Evolutionary conservation across 2,329 filamentous ascomycete species (phyloP), one percentile per base, ranked within the genome.

Genomic region (Orbilia oligospora): DNA sequence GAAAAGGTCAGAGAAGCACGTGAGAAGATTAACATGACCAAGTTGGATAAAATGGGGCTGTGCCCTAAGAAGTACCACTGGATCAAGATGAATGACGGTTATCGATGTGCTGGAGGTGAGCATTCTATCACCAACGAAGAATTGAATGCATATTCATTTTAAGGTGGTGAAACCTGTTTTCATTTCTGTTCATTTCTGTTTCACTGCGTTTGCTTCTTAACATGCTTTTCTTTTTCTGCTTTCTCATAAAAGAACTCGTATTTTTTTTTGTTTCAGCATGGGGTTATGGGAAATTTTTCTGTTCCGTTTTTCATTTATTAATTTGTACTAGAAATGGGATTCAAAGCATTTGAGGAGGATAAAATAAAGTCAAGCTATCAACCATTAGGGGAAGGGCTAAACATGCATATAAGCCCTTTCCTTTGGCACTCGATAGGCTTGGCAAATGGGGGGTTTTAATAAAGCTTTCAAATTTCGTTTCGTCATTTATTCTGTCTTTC

Each of bases 31-130:
- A 83, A 85, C 38, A 41, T 85, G 46, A 85, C 86, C 82, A 85
- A 80, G 80, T 84, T 67, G 84, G 86, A 76, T 85, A 85, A 71
- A 82, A 85, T 89, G 84, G 91, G 91, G 0, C 63, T 83, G 0
- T 94, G 91, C 82, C 85, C 86, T 0, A 44, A 69, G 18, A 91
- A 91, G 0, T 93, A 58, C 81, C 68, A 72, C 0, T 93, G 91
- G 91, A 89, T 91, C 27, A 89, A 88, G 80, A 87, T 90, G 81
- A 48, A 1, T 0, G 82, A 81, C 0, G 91, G 91, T 0, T 93
- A 89, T 83, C 83, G 90, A 4, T 93, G 91, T 84, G 86, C 86
- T 0, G 91, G 88, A 0, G 91, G 91, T 0, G 82, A 81, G 1
- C 91, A 93, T 84, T 91, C 82, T 72, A 83, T 90, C 18, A 81